These are phyloP conservation scores for Betula pendula DNA, from an alignment of 306 rosid species.

Conservation along the genomic window DNA sequence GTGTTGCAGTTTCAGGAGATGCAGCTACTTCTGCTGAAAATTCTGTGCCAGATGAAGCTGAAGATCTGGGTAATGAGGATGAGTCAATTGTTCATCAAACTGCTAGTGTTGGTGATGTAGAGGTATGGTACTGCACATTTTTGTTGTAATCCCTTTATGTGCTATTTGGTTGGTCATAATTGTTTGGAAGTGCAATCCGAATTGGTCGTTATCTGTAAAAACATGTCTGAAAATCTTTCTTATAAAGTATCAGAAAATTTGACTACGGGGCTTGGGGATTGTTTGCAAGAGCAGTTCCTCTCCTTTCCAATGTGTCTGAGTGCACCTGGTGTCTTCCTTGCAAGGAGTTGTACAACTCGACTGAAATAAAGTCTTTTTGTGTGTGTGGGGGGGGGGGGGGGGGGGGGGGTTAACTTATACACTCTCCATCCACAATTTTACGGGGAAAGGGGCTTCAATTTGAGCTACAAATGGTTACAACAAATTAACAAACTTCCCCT, in stretches of 20 bases:
- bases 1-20: conserved; percentile 65
- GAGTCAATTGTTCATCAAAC: conserved; percentile 92
- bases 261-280: not conserved
- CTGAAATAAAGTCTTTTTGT: no score
- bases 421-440: not conserved
- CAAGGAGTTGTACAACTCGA: no score
- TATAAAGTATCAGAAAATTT: not conserved
- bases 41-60: conserved; percentile 73
- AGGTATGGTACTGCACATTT: conserved; percentile 42
- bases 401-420: not conserved
- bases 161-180: conserved; percentile 5
- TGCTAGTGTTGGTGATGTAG: conserved; percentile 97
- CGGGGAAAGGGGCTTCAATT: not conserved
- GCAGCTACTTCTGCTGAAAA: conserved; percentile 64
- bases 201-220: not conserved
- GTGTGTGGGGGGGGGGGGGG: no score
- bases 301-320: not conserved
- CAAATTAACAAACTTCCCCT: not conserved
- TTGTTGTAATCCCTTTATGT: conserved; percentile 10
- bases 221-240: not conserved
- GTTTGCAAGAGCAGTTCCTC: not conserved
- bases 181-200: not conserved
- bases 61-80: conserved; percentile 82
- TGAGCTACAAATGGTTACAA: not conserved
- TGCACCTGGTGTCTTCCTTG: no score